Conservation (phyloP, 768 basidiomycete genomes). For the Amanita rubescens region DNA sequence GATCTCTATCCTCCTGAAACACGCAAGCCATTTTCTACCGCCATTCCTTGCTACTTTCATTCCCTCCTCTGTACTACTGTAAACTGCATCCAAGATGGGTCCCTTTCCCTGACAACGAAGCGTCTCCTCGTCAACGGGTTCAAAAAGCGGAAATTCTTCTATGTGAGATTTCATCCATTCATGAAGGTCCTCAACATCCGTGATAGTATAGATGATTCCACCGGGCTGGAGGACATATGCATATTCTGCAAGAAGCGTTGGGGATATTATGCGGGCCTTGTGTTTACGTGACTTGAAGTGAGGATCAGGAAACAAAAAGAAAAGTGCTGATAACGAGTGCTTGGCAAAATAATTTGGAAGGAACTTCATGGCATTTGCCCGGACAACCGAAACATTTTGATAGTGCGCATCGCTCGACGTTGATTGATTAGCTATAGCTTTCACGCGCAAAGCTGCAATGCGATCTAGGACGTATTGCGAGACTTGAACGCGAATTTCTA, state of each 20-base stretch:
- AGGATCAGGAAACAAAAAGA: constrained; percentile 98
- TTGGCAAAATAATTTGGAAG: constrained; percentile 93
- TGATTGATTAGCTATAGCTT: constrained; percentile 26
- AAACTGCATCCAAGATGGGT: constrained; percentile 73
- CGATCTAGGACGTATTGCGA: constrained; percentile 94
- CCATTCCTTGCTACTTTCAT: constrained; percentile 91
- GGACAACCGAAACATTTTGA: constrained; percentile 88
- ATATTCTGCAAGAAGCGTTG: constrained; percentile 95
- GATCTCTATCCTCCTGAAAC: constrained; percentile 64
- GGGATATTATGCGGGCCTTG: constrained; percentile 97
- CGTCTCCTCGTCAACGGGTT: constrained; percentile 65
- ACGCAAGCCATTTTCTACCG: constrained; percentile 89
- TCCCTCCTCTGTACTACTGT: constrained; percentile 89
- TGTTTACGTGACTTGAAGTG: constrained; percentile 98
- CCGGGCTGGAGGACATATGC: constrained; percentile 88
- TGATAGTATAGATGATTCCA: constrained; percentile 97
- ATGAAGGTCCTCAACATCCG: constrained; percentile 90
- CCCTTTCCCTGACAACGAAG: constrained; percentile 73
- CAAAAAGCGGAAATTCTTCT: constrained; percentile 82
- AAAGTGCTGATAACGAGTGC: constrained; percentile 84
- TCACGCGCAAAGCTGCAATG: constrained; percentile 84
- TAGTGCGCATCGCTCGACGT: constrained; percentile 37
- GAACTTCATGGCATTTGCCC: constrained; percentile 99
- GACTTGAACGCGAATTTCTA: constrained; percentile 97
- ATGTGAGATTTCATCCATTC: constrained; percentile 94